Conservation (phyloP, 306 rosid genomes). For the Dalbergia cultrata region DNA sequence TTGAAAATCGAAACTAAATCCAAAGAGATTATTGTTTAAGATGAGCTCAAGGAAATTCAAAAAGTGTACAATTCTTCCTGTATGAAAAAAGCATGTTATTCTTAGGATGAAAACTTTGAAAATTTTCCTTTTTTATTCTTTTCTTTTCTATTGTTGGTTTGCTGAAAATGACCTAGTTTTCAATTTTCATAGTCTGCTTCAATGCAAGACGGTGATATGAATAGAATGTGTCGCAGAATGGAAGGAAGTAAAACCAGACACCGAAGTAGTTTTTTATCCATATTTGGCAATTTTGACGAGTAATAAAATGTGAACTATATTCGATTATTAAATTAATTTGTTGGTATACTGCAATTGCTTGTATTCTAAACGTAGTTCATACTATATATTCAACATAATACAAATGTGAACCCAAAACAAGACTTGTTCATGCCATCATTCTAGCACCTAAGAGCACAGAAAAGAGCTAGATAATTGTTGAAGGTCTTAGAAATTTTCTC, state of each 20-base stretch:
- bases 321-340: not conserved
- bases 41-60: too few relatives aligned
- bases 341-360: not conserved
- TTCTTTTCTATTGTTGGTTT: not conserved
- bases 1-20: too few relatives aligned
- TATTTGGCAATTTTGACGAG: not conserved
- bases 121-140: not conserved
- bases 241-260: not conserved
- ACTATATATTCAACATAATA: conserved; percentile 31
- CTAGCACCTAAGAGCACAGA: not conserved
- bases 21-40: too few relatives aligned
- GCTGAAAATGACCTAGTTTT: not conserved
- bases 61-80: too few relatives aligned
- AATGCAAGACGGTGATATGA: not conserved
- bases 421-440: conserved; percentile 21
- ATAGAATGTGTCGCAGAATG: not conserved
- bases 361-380: not conserved
- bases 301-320: not conserved
- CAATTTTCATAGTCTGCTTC: not conserved
- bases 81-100: not conserved
- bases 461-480: not conserved
- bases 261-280: not conserved
- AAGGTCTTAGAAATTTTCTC: not conserved
- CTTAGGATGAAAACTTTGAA: not conserved
- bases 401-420: conserved; percentile 34